Evolutionary conservation across 305 asterid species (phyloP), one percentile per base, ranked within the genome.

Genomic region (Striga hermonthica): DNA sequence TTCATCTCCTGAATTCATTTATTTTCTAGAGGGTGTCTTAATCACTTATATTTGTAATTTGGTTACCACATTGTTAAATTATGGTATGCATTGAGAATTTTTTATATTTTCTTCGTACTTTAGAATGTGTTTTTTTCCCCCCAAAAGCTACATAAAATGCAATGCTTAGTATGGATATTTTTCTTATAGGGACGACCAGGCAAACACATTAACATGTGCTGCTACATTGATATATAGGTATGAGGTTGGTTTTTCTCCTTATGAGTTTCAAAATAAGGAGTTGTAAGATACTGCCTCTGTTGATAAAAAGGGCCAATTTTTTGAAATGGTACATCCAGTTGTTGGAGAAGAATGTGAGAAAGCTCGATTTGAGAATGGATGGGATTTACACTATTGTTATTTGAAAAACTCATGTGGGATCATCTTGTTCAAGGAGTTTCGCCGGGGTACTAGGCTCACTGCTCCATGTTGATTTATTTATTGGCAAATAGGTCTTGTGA

Each of bases 381-480:
- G 96, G 97, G 4, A 70, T 75, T 3, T 77, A 82, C 70, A 92
- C 97, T 3, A 80, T 89, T 76, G 88, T 89, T 70, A 92, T 77
- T 83, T 92, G 56, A 87, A 86, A 75, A 87, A 89, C 57, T 84
- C 93, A 2, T 96, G 97, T 53, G 98, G 93, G 0, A 72, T 87
- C 13, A 74, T 83, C 76, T 72, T 88, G 68, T 79, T 79, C 79
- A 87, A 92, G 74, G 98, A 91, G n/a, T 70, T 89, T 7, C 73
- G 91, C 11, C 93, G 85, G 55, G 89, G 95, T 10, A 86, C 50
- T 95, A 88, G 66, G 97, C 97, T 44, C 85, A 8, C 65, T 89
- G 73, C 87, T 91, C 57, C 98, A 91, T 82, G 98, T 89, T 57
- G 86, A 91, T 60, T n/a, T 97, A 77, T 92, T 87, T 55, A 96